Percentiles rank a stretch among this genome's conserved stretches.
These are phyloP conservation scores for Apophysomyces ossiformis DNA, from an alignment of 371 early-diverging fungal genomes.

Conservation along the genomic window DNA sequence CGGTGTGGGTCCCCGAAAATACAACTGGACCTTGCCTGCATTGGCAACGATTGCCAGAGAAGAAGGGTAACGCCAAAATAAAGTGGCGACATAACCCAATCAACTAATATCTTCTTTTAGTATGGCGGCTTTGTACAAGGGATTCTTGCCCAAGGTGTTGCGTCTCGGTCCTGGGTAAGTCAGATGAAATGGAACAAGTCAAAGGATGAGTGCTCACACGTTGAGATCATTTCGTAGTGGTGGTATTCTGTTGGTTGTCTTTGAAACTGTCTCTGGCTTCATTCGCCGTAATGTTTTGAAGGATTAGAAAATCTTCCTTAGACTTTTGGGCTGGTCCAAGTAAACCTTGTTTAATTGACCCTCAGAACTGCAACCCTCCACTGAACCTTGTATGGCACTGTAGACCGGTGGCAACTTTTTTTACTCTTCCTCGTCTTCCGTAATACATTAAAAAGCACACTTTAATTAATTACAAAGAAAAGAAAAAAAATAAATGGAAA, in stretches of 20 bases:
- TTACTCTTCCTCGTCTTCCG: no score
- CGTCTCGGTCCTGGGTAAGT: slow-evolving; percentile 92
- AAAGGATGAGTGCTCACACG: neutral
- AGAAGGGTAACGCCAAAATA: slow-evolving; percentile 73
- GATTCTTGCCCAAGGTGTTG: slow-evolving; percentile 96
- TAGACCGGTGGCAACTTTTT: no score
- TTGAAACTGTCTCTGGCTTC: slow-evolving; percentile 84
- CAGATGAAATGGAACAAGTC: neutral
- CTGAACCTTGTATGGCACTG: no score
- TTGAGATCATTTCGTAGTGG: slow-evolving; percentile 35
- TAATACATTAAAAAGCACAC: no score
- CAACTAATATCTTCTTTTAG: slow-evolving; percentile 35
- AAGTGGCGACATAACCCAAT: neutral
- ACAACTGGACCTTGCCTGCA: slow-evolving; percentile 90
- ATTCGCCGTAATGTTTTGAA: slow-evolving; percentile 78
- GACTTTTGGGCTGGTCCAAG: slow-evolving; percentile 7
- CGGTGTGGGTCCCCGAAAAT: slow-evolving; percentile 67
- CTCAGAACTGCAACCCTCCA: no score
- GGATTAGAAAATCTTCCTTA: slow-evolving; percentile 21
- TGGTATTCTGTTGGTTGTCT: slow-evolving; percentile 92
- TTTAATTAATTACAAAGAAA: no score
- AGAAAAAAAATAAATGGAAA: no score
- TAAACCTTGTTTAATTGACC: neutral
- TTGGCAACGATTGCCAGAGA: slow-evolving; percentile 87
- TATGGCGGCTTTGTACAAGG: slow-evolving; percentile 90